Conservation (phyloP, 78 protist species). For the Pigoraptor vietnamica region DNA sequence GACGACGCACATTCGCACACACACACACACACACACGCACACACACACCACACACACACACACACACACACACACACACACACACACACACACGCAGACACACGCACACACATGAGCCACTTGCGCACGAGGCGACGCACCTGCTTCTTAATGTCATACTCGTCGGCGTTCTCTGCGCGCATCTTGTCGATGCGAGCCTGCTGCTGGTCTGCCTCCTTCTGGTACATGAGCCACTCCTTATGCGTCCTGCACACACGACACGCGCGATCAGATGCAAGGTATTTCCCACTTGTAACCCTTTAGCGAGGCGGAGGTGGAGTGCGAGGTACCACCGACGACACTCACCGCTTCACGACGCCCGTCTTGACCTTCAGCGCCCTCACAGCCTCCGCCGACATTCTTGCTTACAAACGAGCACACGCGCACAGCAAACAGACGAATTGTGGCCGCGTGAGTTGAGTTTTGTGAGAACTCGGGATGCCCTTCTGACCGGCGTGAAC, state of each 20-base stretch:
- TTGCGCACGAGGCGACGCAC: not conserved
- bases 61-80: no score
- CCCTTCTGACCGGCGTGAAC: no score
- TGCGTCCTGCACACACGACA: not conserved
- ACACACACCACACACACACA: no score
- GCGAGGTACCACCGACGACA: not conserved
- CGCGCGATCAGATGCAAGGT: not conserved
- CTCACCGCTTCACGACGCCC: not conserved
- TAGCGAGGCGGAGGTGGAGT: no score
- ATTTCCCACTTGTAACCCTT: no score
- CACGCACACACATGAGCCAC: not conserved
- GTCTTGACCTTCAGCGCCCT: not conserved
- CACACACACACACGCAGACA: no score
- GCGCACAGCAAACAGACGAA: no score
- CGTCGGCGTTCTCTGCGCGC: not conserved
- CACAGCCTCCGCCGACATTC: not conserved
- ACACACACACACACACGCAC: no score
- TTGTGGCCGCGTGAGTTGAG: no score
- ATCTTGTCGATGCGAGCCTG: not conserved
- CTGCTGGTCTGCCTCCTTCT: not conserved
- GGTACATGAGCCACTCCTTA: not conserved
- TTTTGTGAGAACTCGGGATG: no score
- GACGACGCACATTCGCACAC: no score
- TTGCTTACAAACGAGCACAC: not conserved
- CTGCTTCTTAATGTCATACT: not conserved